Base-by-base conservation (phyloP, 2,329 filamentous ascomycete species). In the Blastomyces percursus region DNA sequence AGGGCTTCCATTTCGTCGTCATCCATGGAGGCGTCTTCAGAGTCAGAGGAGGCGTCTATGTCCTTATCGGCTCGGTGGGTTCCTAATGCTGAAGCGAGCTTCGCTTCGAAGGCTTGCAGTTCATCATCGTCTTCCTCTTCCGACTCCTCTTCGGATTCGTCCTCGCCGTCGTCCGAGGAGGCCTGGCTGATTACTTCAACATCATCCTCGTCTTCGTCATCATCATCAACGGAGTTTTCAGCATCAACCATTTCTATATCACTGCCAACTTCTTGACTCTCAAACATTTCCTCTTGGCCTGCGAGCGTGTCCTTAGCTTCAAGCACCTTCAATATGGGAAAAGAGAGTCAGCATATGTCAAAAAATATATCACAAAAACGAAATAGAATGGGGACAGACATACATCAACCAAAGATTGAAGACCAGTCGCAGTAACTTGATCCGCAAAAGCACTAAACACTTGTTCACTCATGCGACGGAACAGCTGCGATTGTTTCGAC, bases 1-100 rank as follows among this genome's bases (percentile, higher is more conserved):
- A 97, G 80, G 3, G 86, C 86, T 77, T 96, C 86, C 94, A 97
- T 97, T 72, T 96, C 88, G 21, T 93, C 91, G 76, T 97, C 93
- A 65, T 91, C 88, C 91, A 99, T 96, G 75, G 96, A 90, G 2
- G 84, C 86, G 64, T 83, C 84, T 14, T 80, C 80, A 11, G 82
- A 82, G 38, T 85, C 85, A 0, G 82, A 81, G 1, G 81, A 82
- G 1, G 81, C 76, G 65, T 86, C 83, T 61, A 73, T 66, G 62
- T 86, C 82, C 71, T 87, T 83, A 27, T 81, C 77, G 27, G 77
- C 75, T 24, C 76, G 76, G 57, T 88, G 87, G 61, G 87, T 92
- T 50, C 89, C 86, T 1, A 96, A 84, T 2, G 92, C 88, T 66
- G 86, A 82, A 1, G 89, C 89, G 35, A 96, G 83, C 62, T 90